Evolutionary conservation across 2,329 filamentous ascomycete genomes (phyloP).

Genomic region (Cladophialophora chaetospira): DNA sequence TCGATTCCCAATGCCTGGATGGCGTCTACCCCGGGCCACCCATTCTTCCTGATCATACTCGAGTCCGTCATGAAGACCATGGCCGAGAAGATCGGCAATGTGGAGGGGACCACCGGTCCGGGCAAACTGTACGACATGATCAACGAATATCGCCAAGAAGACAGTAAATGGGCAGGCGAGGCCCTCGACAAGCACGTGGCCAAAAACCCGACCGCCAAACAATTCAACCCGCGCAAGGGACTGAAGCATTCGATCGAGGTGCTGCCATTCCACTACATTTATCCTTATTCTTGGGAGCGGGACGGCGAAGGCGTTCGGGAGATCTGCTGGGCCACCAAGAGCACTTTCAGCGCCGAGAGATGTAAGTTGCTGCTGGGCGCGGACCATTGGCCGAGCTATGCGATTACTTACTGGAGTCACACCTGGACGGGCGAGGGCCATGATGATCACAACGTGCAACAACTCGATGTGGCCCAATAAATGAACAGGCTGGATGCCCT

Average conservation of each 20-base stretch:
- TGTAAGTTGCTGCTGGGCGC: constrained; percentile 31
- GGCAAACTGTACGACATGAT: constrained; percentile 27
- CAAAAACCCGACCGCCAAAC: constrained; percentile 28
- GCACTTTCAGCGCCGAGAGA: constrained; percentile 25
- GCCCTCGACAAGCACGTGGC: constrained; percentile 26
- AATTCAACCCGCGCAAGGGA: constrained; percentile 25
- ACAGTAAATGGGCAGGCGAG: constrained; percentile 21
- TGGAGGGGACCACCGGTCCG: constrained; percentile 31
- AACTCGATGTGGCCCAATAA: constrained; percentile 27
- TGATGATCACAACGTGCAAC: constrained; percentile 24
- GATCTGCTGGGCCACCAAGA: constrained; percentile 28
- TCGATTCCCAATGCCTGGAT: constrained; percentile 45
- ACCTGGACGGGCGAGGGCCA: constrained; percentile 29
- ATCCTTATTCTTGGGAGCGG: constrained; percentile 33
- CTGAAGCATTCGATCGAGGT: constrained; percentile 29
- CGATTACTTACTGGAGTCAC: constrained; percentile 35
- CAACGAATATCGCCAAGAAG: constrained; percentile 16
- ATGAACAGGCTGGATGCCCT: neutral
- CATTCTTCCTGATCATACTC: constrained; percentile 39
- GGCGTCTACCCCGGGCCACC: constrained; percentile 40
- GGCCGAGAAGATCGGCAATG: constrained; percentile 1
- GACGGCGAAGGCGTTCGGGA: constrained; percentile 30
- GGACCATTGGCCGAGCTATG: constrained; percentile 32
- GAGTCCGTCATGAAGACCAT: constrained; percentile 27
- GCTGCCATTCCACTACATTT: constrained; percentile 30